phyloP scores from a whole-genome alignment of 306 rosid species.

The Prunus dulcis region DNA sequence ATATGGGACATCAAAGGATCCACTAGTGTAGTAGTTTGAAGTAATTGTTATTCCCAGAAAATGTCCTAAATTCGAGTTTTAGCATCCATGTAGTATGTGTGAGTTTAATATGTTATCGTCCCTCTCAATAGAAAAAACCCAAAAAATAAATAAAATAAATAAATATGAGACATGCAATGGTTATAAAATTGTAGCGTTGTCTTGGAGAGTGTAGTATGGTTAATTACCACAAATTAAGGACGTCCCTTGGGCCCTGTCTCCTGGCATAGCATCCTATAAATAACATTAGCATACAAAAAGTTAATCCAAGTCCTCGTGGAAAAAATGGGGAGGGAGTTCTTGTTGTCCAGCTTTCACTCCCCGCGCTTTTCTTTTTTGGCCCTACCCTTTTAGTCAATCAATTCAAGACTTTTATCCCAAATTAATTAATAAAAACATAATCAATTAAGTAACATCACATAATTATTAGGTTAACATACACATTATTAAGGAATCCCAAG shows the following conservation, averaged over 20 bases:
- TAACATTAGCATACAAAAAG: neutral
- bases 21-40: no score
- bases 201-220: neutral
- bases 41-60: fast-evolving
- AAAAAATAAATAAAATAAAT: no score
- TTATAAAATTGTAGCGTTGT: neutral
- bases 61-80: fast-evolving
- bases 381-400: neutral
- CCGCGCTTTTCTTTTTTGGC: neutral
- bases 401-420: neutral
- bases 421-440: neutral
- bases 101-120: no score
- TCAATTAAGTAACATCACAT: neutral
- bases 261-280: neutral
- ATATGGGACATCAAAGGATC: neutral
- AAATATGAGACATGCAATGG: neutral
- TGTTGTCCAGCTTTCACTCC: constrained; percentile 33
- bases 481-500: no score
- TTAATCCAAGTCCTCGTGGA: neutral
- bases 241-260: neutral
- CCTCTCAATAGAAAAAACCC: fast-evolving
- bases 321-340: no score
- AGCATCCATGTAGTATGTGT: fast-evolving
- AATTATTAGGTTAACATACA: neutral
- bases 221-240: neutral